Conservation (phyloP, 2,329 filamentous ascomycete species). For the Fusarium hainanense region DNA sequence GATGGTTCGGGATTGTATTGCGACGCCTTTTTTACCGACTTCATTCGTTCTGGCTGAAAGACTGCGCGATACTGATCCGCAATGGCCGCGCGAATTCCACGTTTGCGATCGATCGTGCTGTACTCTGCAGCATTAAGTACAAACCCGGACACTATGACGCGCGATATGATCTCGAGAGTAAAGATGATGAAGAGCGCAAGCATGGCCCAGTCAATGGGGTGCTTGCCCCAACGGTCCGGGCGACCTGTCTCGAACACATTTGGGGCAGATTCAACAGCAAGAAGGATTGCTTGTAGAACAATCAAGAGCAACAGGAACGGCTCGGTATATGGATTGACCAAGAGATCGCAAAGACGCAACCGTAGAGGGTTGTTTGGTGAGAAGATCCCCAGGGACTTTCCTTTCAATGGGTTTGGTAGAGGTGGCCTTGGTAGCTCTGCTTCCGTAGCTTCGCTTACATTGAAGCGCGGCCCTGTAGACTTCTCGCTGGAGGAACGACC, state of each 20-base stretch:
- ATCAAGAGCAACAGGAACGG: constrained; percentile 89
- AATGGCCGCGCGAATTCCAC: constrained; percentile 79
- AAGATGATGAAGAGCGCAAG: constrained; percentile 89
- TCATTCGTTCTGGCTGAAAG: constrained; percentile 83
- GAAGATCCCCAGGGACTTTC: constrained; percentile 87
- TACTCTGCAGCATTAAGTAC: constrained; percentile 91
- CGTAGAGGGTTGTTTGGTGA: constrained; percentile 80
- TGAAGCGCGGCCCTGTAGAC: constrained; percentile 41
- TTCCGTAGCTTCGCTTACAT: constrained; percentile 31
- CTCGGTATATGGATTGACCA: constrained; percentile 89
- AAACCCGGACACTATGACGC: constrained; percentile 93
- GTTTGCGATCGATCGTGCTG: constrained; percentile 84
- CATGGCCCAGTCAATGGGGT: constrained; percentile 81
- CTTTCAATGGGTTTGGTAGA: constrained; percentile 79
- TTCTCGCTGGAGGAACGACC: constrained; percentile 61
- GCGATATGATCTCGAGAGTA: constrained; percentile 83
- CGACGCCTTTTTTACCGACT: constrained; percentile 68
- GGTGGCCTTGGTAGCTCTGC: constrained; percentile 30
- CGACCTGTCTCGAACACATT: constrained; percentile 75
- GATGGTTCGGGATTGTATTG: constrained; percentile 63
- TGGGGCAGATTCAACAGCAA: constrained; percentile 83
- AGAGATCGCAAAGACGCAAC: constrained; percentile 79
- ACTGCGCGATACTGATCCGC: constrained; percentile 80
- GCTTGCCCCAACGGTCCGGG: constrained; percentile 72
- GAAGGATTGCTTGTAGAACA: constrained; percentile 85